Conservation (phyloP, 768 basidiomycete genomes). For the Albatrellus ellisii region DNA sequence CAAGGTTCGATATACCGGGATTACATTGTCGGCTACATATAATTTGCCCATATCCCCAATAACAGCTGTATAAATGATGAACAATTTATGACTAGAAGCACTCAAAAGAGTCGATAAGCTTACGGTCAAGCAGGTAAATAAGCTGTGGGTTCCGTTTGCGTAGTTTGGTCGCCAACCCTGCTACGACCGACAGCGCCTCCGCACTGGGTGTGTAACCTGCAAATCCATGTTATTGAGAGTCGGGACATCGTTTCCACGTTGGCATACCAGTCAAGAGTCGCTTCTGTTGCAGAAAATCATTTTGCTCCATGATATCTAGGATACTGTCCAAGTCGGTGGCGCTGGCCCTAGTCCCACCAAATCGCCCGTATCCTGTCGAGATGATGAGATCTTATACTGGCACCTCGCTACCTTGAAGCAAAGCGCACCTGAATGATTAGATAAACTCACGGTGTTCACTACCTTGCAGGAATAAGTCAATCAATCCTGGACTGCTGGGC, state of each 20-base stretch:
- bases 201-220: constrained; percentile 83
- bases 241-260: not conserved
- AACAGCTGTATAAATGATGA: constrained; percentile 52
- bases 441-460: constrained; percentile 88
- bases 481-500: not conserved
- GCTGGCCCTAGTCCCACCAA: constrained; percentile 68
- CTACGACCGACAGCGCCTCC: constrained; percentile 58
- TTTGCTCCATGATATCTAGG: constrained; percentile 59
- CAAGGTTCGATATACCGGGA: constrained; percentile 76
- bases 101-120: constrained; percentile 19
- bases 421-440: constrained; percentile 76
- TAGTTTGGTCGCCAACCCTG: constrained; percentile 46
- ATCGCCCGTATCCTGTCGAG: constrained; percentile 65
- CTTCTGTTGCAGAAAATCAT: constrained; percentile 59
- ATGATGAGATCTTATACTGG: not conserved
- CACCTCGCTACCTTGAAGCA: not conserved
- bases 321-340: constrained; percentile 66
- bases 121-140: constrained; percentile 88
- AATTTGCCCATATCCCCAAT: constrained; percentile 85
- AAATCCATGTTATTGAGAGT: not conserved
- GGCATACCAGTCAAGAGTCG: constrained; percentile 69
- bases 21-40: constrained; percentile 78
- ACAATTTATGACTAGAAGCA: not conserved
- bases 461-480: constrained; percentile 29
- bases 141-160: constrained; percentile 43